Evolutionary conservation across 768 basidiomycete genomes (phyloP), one percentile per base, ranked within the genome.

Genomic region (Hortiboletus flavorubellus): DNA sequence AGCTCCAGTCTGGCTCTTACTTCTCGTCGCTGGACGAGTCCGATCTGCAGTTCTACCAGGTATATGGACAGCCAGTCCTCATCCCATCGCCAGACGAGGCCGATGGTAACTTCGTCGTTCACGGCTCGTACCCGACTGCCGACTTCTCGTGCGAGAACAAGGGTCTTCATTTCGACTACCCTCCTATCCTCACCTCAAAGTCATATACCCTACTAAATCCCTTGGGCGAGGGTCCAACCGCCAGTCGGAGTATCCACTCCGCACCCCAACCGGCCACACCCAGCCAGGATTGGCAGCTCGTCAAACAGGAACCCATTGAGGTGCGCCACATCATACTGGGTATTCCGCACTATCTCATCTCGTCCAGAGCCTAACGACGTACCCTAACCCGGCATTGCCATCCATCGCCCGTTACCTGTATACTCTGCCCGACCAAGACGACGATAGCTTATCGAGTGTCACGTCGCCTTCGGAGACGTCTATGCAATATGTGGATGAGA

Each of bases 1-100:
- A 71, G 51, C 65, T 71, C 21, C 71, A 71, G 46, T 71, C 71
- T 0, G 71, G 69, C 21, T 54, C 71, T 3, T 71, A 64, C 65
- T 64, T 71, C 35, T 46, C 52, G 1, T 57, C 59, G 8, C 52
- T 71, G 8, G 71, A 73, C 61, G 70, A 71, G 39, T 69, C 67
- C 10, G 70, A 71, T 52, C 46, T 71, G 2, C 63, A 71, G 18
- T 71, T 71, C 53, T 72, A 68, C 43, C 68, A 59, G 14, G 53
- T 71, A 1, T 71, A 71, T 6, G 70, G 70, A 0, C 70, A 71
- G 39, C 70, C 68, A 8, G 65, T 71, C 43, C 61, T 73, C 46
- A 70, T 73, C 16, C 68, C 69, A 0, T 40, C 49, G 2, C 42
- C 59, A 2, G 64, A 71, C 6, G 66, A 67, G n/a, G 29, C 41